Base-by-base conservation (phyloP, 495 filamentous ascomycete genomes). In the Cryomyces minteri region DNA sequence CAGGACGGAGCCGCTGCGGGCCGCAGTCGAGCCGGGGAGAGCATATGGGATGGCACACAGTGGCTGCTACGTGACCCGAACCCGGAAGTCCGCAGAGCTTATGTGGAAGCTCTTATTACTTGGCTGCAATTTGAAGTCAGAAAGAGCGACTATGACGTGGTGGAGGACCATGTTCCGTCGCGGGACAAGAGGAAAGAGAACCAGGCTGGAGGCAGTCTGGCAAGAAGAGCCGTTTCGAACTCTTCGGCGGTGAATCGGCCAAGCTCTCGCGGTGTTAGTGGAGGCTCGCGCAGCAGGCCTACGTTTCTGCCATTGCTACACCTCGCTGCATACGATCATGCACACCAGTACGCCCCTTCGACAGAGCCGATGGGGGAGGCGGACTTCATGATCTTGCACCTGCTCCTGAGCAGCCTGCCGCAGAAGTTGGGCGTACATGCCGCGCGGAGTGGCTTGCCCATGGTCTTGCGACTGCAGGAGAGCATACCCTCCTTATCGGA, bases 11-110 rank as follows among this genome's bases (percentile, higher is more conserved):
- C 74, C 28, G 74, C 70, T 8, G 70, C 86, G 39, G 74, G 74
- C 1, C 73, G 88, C 48, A 83, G 79, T 53, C 72, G 62, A 31
- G 83, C 93, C 2, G 75, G 77, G 4, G 69, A 88, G 33, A 69
- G 80, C 34, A 79, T 84, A 0, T 95, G 88, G 88, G 84, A 94
- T 59, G 84, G 84, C 9, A 92, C 87, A 0, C 84, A 94, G 45
- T 90, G 83, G 77, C 72, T 95, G 40, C 63, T 94, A 18, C 73
- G 81, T 12, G 88, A 94, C 55, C 67, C 74, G 8, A 77, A 86
- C 52, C 72, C 70, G 14, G 68, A 76, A 18, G 87, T 94, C 39
- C 72, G 86, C 40, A 77, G 77, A 54, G 82, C 85, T 1, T 95
- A 94, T 54, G 75, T 73, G 6, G 82, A 93, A 58, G 82, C 86